Evolutionary conservation across 2,329 filamentous ascomycete genomes (phyloP).

Genomic region (Neopestalotiopsis sp.): DNA sequence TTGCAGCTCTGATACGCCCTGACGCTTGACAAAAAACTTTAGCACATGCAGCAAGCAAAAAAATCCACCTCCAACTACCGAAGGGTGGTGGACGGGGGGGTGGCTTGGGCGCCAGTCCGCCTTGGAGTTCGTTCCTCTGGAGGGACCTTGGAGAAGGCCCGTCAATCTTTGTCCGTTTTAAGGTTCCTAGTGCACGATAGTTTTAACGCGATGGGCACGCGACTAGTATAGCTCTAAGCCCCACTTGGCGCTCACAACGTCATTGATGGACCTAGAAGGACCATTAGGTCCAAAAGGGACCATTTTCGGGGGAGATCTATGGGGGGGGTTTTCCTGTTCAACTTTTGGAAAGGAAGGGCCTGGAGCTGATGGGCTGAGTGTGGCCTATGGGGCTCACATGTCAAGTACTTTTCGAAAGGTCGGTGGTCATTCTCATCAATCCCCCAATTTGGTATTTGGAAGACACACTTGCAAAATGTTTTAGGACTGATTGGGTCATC

Average conservation of each 20-base stretch:
- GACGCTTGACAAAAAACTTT: neutral
- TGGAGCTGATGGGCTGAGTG: too few relatives aligned
- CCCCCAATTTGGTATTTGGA: too few relatives aligned
- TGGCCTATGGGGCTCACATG: too few relatives aligned
- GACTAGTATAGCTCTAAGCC: neutral
- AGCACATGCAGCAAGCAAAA: neutral
- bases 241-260: constrained; percentile 10
- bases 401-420: too few relatives aligned
- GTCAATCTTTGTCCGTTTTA: neutral
- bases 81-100: neutral
- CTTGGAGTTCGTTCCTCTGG: too few relatives aligned
- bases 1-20: too few relatives aligned
- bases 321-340: neutral
- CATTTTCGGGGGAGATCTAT: neutral
- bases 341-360: too few relatives aligned
- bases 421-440: too few relatives aligned
- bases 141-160: neutral
- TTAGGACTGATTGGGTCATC: too few relatives aligned
- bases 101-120: too few relatives aligned
- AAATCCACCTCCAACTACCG: neutral
- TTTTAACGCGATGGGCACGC: neutral
- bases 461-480: too few relatives aligned
- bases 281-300: neutral
- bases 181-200: constrained; percentile 4
- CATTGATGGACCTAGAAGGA: neutral